Percentiles rank a stretch among this genome's conserved stretches.
phyloP scores from a whole-genome alignment of 2,329 filamentous ascomycete species.

The Lanzia echinophila region DNA sequence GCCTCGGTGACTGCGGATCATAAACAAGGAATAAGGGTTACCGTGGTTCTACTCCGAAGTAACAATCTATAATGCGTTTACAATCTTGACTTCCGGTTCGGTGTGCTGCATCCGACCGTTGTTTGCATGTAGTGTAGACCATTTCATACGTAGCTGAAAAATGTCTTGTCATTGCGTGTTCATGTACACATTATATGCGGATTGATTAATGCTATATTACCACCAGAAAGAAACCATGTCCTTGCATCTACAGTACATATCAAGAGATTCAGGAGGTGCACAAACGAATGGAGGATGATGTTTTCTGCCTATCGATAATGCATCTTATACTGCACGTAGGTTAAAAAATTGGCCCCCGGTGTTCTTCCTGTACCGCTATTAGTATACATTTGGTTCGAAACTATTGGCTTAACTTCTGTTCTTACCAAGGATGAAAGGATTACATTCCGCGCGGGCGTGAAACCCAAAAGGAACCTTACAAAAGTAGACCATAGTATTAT shows the following conservation, averaged over 20 bases:
- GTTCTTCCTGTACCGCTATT: not conserved
- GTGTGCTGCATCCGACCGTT: slow-evolving; percentile 4
- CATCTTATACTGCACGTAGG: not conserved
- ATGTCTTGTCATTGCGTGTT: not conserved
- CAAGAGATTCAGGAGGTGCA: not conserved
- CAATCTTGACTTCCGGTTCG: not conserved
- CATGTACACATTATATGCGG: not conserved
- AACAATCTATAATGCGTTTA: not conserved
- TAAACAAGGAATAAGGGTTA: not conserved
- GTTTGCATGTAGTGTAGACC: not conserved
- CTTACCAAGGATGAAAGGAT: not conserved
- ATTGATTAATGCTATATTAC: not conserved
- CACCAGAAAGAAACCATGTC: not conserved
- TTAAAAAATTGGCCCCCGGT: not conserved
- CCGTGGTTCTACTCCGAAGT: not conserved
- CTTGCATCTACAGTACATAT: not conserved
- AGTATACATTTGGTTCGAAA: not conserved
- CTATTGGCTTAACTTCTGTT: not conserved
- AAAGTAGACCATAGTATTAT: not conserved
- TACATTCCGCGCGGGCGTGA: not conserved
- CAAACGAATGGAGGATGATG: not conserved
- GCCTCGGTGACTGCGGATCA: not conserved
- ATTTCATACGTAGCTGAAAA: not conserved
- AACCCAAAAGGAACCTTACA: not conserved
- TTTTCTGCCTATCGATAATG: slow-evolving; percentile 1